Evolutionary conservation across 495 filamentous ascomycete species (phyloP).

Genomic region (Filosporella fistucella): DNA sequence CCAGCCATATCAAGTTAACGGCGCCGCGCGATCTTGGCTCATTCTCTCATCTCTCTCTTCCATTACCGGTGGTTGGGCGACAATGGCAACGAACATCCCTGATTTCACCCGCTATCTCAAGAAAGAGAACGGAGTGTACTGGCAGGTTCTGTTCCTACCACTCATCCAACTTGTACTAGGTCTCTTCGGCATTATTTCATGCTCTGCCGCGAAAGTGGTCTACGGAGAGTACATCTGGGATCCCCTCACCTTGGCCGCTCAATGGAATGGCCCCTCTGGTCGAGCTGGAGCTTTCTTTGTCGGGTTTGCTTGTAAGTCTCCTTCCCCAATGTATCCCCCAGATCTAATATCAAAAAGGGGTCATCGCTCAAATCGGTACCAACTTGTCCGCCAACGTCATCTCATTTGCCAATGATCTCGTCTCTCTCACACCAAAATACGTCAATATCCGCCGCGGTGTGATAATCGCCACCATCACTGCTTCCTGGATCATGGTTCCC

Average conservation of each 20-base stretch:
- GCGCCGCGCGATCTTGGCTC: conserved; percentile 34
- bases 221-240: conserved; percentile 57
- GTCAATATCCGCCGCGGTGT: conserved; percentile 62
- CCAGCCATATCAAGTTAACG: conserved; percentile 30
- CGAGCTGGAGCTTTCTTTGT: conserved; percentile 53
- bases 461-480: conserved; percentile 52
- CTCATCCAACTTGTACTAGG: conserved; percentile 49
- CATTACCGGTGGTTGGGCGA: conserved; percentile 39
- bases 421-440: conserved; percentile 50
- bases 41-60: conserved; percentile 39
- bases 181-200: conserved; percentile 45
- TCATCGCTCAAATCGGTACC: conserved; percentile 52
- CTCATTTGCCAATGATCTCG: conserved; percentile 61
- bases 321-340: too few species aligned
- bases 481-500: conserved; percentile 53
- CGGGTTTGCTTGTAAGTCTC: too few species aligned
- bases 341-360: too few species aligned
- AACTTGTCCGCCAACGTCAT: conserved; percentile 66
- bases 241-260: conserved; percentile 46
- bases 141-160: conserved; percentile 51
- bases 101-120: conserved; percentile 58
- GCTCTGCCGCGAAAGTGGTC: conserved; percentile 43
- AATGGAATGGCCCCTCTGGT: conserved; percentile 43
- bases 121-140: conserved; percentile 45
- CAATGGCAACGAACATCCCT: conserved; percentile 43